Percentiles rank a stretch among this genome's conserved stretches.
Conservation (phyloP, 148 eudicot species). For the Rhododendron mucronatum region DNA sequence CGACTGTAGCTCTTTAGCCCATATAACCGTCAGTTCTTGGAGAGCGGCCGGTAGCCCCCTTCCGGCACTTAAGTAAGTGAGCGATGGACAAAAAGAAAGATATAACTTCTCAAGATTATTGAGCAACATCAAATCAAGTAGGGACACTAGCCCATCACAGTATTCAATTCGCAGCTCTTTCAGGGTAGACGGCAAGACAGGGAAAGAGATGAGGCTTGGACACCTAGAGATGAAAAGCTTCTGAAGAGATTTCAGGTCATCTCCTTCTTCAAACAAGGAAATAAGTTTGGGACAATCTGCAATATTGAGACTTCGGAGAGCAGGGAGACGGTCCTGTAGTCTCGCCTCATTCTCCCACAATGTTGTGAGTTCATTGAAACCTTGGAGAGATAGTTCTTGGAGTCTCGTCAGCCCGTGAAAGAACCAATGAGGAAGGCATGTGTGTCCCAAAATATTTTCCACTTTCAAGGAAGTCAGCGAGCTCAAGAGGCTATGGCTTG, state of each 20-base stretch:
- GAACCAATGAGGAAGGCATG: background rate
- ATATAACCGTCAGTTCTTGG: too few relatives aligned
- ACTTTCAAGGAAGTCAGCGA: background rate
- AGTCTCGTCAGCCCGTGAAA: background rate
- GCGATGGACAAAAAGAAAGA: background rate
- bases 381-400: background rate
- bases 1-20: too few relatives aligned
- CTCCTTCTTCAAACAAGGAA: background rate
- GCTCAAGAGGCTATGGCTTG: background rate
- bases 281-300: background rate
- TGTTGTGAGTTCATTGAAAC: background rate
- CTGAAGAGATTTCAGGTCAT: background rate
- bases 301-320: background rate
- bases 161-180: rapidly evolving
- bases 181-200: too few relatives aligned
- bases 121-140: background rate
- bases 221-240: too few relatives aligned
- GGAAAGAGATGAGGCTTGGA: too few relatives aligned
- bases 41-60: too few relatives aligned
- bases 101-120: background rate
- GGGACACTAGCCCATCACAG: too few relatives aligned
- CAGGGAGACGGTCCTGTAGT: background rate
- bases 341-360: background rate
- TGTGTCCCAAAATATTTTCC: background rate
- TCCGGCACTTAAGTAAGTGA: background rate